Evolutionary conservation across 768 basidiomycete species (phyloP), one percentile per base, ranked within the genome.

Genomic region (Xerocomus brunneocitrinus): DNA sequence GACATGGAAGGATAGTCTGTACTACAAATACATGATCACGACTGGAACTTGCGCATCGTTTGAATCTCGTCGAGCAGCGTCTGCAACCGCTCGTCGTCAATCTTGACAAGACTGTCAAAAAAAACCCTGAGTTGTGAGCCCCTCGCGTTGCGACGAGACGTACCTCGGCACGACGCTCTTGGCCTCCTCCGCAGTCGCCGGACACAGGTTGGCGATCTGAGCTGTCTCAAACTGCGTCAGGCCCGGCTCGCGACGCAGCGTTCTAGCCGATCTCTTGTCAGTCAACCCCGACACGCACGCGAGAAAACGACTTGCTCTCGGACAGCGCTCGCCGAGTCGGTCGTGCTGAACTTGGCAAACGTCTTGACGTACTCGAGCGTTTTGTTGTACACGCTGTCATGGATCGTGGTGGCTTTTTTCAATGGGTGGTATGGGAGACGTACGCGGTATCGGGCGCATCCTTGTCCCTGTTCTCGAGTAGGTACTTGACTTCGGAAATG

Each of bases 111-210:
- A 68, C 92, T 53, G 39, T 39, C 28, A 5, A 9, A 31, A 31
- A 38, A n/a, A 24, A 5, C 2, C 4, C 4, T 45, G 14, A 34
- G 41, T 5, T 19, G 28, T 8, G 13, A 3, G 8, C 25, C 43
- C 19, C 19, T 19, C 7, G 6, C 5, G 8, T 1, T 28, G 13
- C 25, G 43, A 5, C 13, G 32, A 27, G 24, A 34, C 38, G 19
- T 73, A 87, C 92, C 91, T 95, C 7, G 93, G 93, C 32, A 95
- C 75, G 49, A 93, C 79, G 62, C 92, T 92, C 74, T 93, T 95
- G 27, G 92, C 88, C 69, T 95, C 94, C 60, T 95, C 93, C 4
- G 89, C 80, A 54, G 85, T 84, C 38, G 84, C 89, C 13, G 93
- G 93, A 64, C 90, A 92, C 50, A 95, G 70, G 62, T 95, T 95